A percentile compares a stretch with the other conserved stretches of the same genome.
phyloP scores from a whole-genome alignment of 116 monocot species.

The Dioscorea cayenensis region DNA sequence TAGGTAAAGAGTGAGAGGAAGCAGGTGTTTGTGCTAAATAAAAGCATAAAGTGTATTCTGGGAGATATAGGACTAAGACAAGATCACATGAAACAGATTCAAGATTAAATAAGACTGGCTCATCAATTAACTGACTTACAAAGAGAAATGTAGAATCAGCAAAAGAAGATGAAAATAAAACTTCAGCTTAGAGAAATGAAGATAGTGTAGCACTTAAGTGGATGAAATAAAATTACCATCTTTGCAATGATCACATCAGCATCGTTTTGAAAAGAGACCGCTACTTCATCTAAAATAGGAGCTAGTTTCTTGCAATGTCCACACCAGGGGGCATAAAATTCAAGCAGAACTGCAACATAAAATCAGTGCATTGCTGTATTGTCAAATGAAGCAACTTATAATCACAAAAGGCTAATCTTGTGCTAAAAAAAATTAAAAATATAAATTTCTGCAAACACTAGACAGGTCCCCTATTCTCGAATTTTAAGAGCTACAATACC shows the following conservation, averaged over 20 bases:
- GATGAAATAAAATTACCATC: slow-evolving; percentile 46
- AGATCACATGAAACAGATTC: not conserved
- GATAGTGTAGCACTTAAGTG: not conserved
- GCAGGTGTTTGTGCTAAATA: not conserved
- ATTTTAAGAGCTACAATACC: no score
- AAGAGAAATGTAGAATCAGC: no score
- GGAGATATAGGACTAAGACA: no score
- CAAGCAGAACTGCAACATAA: slow-evolving; percentile 61
- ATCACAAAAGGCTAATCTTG: no score
- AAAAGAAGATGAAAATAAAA: no score
- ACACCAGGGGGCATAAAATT: slow-evolving; percentile 99
- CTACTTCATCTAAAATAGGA: slow-evolving; percentile 88
- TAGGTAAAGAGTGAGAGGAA: not conserved
- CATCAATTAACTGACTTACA: no score
- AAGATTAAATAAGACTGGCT: no score
- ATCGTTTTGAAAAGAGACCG: slow-evolving; percentile 67
- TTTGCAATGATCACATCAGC: slow-evolving; percentile 78
- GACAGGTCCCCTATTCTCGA: no score
- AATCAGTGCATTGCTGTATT: not conserved
- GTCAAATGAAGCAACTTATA: not conserved
- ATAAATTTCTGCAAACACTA: no score
- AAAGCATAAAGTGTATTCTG: not conserved
- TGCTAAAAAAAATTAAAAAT: no score
- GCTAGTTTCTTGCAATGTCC: slow-evolving; percentile 78
- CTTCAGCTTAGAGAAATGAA: no score